Conservation (phyloP, 495 filamentous ascomycete species). For the Trichocladium uniseriatum region DNA sequence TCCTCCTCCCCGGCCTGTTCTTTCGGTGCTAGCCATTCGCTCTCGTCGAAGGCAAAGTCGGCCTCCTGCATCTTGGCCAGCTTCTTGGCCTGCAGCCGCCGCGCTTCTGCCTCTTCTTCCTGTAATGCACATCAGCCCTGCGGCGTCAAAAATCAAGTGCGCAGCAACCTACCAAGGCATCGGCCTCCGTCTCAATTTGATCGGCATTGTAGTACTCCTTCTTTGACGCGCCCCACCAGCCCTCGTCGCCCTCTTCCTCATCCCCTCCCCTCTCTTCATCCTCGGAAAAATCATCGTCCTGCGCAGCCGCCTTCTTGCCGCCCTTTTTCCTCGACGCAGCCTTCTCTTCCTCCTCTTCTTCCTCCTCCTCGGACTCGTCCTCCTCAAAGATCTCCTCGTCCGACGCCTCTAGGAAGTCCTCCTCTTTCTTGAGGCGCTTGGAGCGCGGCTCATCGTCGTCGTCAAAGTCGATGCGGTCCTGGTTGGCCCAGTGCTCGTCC, state of each 20-base stretch:
- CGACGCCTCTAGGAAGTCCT: slow-evolving; percentile 53
- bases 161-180: slow-evolving; percentile 48
- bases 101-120: slow-evolving; percentile 86
- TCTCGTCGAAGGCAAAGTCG: slow-evolving; percentile 87
- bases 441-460: slow-evolving; percentile 66
- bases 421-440: slow-evolving; percentile 64
- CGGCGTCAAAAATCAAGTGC: background rate
- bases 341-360: slow-evolving; percentile 20
- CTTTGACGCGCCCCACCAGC: slow-evolving; percentile 77
- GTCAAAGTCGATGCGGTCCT: slow-evolving; percentile 78
- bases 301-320: slow-evolving; percentile 17
- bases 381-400: slow-evolving; percentile 70
- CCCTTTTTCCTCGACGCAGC: slow-evolving; percentile 15
- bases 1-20: slow-evolving; percentile 38
- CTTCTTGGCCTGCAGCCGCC: slow-evolving; percentile 80
- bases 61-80: slow-evolving; percentile 74
- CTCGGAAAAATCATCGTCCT: slow-evolving; percentile 29
- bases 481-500: slow-evolving; percentile 78
- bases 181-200: slow-evolving; percentile 79
- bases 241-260: slow-evolving; percentile 64
- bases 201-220: slow-evolving; percentile 91
- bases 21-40: slow-evolving; percentile 57
- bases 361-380: slow-evolving; percentile 42
- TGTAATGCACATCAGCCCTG: slow-evolving; percentile 5
- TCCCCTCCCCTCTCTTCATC: slow-evolving; percentile 39